Conservation (phyloP, 2,329 filamentous ascomycete genomes). For the Tolypocladium endophyticum region DNA sequence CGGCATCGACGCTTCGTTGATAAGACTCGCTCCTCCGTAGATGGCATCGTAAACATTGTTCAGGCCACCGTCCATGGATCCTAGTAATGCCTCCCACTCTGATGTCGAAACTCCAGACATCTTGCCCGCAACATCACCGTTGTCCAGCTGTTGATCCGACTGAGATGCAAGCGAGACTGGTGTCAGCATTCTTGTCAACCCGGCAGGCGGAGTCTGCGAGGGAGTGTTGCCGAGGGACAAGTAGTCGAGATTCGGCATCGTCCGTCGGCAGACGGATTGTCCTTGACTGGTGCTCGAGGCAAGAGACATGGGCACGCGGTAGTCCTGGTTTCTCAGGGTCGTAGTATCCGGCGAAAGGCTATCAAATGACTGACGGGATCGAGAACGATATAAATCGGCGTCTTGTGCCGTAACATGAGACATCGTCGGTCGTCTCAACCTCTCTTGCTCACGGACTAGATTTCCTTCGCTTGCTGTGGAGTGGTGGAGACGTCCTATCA, state of each 20-base stretch:
- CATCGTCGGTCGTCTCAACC: constrained; percentile 46
- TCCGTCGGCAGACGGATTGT: constrained; percentile 10
- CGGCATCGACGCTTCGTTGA: constrained; percentile 33
- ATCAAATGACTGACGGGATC: constrained; percentile 39
- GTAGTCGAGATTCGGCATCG: constrained; percentile 45
- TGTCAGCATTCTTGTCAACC: constrained; percentile 29
- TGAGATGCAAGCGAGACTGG: background rate
- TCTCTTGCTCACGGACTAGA: constrained; percentile 44
- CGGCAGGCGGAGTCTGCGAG: constrained; percentile 32
- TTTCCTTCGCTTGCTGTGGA: constrained; percentile 42
- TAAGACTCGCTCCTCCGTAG: constrained; percentile 54
- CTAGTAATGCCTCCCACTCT: constrained; percentile 76
- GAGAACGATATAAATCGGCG: constrained; percentile 27
- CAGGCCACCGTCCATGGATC: constrained; percentile 67
- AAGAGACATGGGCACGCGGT: constrained; percentile 37
- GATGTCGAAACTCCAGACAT: constrained; percentile 42
- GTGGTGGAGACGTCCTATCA: constrained; percentile 27
- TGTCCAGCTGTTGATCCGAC: constrained; percentile 1
- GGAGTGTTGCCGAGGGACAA: constrained; percentile 39
- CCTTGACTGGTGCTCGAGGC: constrained; percentile 24
- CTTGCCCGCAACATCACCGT: constrained; percentile 15
- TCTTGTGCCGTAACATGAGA: constrained; percentile 24
- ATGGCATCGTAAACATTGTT: constrained; percentile 80
- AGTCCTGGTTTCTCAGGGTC: constrained; percentile 26
- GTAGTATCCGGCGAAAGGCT: constrained; percentile 8